phyloP scores from a whole-genome alignment of 371 early-diverging fungal genomes.

The Vittaforma corneae region DNA sequence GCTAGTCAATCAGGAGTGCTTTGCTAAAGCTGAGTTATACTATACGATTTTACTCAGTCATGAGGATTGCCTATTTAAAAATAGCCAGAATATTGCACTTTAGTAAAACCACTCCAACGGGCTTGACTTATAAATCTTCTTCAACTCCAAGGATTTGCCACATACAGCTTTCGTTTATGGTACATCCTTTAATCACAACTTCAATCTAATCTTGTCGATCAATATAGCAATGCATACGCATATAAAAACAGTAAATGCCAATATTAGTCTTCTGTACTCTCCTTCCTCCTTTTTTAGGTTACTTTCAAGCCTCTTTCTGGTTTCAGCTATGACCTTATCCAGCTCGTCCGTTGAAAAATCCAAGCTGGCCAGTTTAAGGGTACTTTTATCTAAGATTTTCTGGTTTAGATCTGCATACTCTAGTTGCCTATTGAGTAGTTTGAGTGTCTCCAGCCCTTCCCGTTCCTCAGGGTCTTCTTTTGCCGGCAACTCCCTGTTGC shows the following conservation, averaged over 20 bases:
- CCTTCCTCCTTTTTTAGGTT: conserved; percentile 24
- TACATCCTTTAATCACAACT: too few relatives aligned
- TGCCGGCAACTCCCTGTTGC: not conserved
- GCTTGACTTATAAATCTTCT: too few relatives aligned
- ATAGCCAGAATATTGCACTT: too few relatives aligned
- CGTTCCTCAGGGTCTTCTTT: conserved; percentile 4
- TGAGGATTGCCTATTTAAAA: too few relatives aligned
- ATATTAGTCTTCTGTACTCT: conserved; percentile 23
- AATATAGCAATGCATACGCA: conserved; percentile 25
- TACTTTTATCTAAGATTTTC: conserved; percentile 33
- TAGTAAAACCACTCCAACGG: too few relatives aligned
- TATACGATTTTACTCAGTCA: too few relatives aligned
- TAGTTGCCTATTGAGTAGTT: conserved; percentile 47
- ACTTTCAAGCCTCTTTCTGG: conserved; percentile 35
- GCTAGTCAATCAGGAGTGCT: too few relatives aligned
- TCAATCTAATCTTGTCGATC: conserved; percentile 18
- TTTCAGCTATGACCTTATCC: conserved; percentile 34
- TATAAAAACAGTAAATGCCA: conserved; percentile 24
- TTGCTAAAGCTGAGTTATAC: too few relatives aligned
- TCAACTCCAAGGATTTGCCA: too few relatives aligned
- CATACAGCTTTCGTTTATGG: too few relatives aligned
- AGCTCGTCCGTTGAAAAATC: conserved; percentile 51
- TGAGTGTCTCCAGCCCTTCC: conserved; percentile 44
- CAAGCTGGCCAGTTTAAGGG: conserved; percentile 47
- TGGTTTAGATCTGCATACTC: conserved; percentile 46